Evolutionary conservation across 176 grass and related monocot species (phyloP).

Genomic region (Leersia perrieri): DNA sequence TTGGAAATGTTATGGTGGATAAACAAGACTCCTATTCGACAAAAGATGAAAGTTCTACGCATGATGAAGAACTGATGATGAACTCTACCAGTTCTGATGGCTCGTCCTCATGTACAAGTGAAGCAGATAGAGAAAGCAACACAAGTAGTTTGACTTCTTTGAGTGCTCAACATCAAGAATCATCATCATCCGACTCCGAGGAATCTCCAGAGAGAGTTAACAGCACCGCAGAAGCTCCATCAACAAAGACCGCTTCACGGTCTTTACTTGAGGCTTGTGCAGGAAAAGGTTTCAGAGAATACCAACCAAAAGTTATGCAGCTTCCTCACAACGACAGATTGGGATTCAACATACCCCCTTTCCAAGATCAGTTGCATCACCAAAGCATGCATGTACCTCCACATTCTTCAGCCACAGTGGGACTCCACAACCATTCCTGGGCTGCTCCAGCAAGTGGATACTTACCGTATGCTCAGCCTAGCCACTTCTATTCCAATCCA

Average conservation of each 20-base stretch:
- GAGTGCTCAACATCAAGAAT: conserved; percentile 61
- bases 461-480: conserved; percentile 49
- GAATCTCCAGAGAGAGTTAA: conserved; percentile 46
- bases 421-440: conserved; percentile 60
- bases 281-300: conserved; percentile 52
- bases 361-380: conserved; percentile 39
- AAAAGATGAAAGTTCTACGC: conserved; percentile 36
- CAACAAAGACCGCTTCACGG: conserved; percentile 33
- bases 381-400: conserved; percentile 46
- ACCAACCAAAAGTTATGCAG: conserved; percentile 41
- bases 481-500: conserved; percentile 47
- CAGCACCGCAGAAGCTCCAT: conserved; percentile 26
- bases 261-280: conserved; percentile 50
- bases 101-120: conserved; percentile 67
- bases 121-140: conserved; percentile 76
- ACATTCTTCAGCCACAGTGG: conserved; percentile 50
- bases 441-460: conserved; percentile 60
- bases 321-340: conserved; percentile 26
- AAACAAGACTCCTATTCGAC: conserved; percentile 31
- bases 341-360: conserved; percentile 28
- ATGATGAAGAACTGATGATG: conserved; percentile 40
- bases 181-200: conserved; percentile 83
- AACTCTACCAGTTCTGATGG: conserved; percentile 62
- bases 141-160: conserved; percentile 65
- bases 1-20: conserved; percentile 8